These are phyloP conservation scores for Leptographium procerum DNA, from an alignment of 2,329 filamentous ascomycete genomes.

Conservation along the genomic window DNA sequence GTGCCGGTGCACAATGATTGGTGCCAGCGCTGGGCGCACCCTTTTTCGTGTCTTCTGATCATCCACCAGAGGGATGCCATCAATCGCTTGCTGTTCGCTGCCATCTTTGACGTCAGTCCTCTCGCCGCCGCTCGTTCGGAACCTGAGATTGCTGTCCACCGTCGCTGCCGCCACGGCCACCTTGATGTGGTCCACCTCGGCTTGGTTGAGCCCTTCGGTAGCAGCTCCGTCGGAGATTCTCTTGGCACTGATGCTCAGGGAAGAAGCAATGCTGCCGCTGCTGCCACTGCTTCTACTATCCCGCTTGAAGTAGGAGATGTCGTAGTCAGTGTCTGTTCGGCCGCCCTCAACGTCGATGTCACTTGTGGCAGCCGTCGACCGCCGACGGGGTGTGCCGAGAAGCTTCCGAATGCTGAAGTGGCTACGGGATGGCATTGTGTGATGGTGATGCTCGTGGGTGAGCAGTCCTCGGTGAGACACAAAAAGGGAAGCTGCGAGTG, in stretches of 20 bases:
- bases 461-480: not conserved
- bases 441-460: not conserved
- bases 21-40: conserved; percentile 16
- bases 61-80: not conserved
- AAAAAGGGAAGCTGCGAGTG: not conserved
- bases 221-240: no score
- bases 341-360: not conserved
- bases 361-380: not conserved
- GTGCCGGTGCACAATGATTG: conserved; percentile 21
- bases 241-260: not conserved
- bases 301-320: conserved; percentile 15
- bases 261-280: not conserved
- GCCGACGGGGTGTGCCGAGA: conserved; percentile 21
- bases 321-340: not conserved
- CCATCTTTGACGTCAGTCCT: not conserved
- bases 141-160: not conserved
- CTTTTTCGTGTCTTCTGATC: not conserved
- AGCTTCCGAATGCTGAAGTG: conserved; percentile 32
- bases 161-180: conserved; percentile 26
- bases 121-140: conserved; percentile 1
- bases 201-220: conserved; percentile 11
- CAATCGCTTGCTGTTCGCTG: not conserved
- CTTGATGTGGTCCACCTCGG: conserved; percentile 41
- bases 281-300: conserved; percentile 13
- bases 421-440: conserved; percentile 28